Base-by-base conservation (phyloP, 1,284 basidiomycete genomes). In the Naganishia albida region DNA sequence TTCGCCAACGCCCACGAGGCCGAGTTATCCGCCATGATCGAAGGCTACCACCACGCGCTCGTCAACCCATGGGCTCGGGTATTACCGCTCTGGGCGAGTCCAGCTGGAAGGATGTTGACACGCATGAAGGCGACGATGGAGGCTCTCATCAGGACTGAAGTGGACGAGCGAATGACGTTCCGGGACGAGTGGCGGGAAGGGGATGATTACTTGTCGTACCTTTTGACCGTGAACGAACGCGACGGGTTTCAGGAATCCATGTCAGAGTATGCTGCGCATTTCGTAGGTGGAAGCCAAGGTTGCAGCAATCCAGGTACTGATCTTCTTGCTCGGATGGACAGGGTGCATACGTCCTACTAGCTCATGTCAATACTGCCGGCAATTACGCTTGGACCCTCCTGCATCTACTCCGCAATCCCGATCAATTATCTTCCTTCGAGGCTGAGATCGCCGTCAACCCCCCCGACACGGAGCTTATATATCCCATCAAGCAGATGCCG, bases 61-160 rank as follows among this genome's bases (percentile, higher is more conserved):
- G 26, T 55, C 42, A 30, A 39, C 18, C 62, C 62, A 1, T 55
- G 34, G 42, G 16, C 62, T n/a, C 46, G 62, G n/a, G 6, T 63
- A 43, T 25, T 63, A 43, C 62, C 62, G 18, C 40, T 53, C 15
- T 63, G 62, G 62, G 52, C 52, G 1, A 63, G 51, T 55, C 62
- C 51, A 3, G 40, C 38, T 46, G 62, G 51, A 15, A 43, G 51
- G 25, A n/a, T 43, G 2, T 18, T 63, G 20, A 3, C 30, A 28
- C 25, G 28, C 18, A 51, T 39, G 13, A 16, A 43, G 18, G 28
- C 6, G 16, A 44, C 18, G 25, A 2, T 63, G 40, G 39, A 46
- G 39, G 50, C 10, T 7, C 20, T 63, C 1, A 53, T 63, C 15
- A 23, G 20, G 8, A 40, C 40, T 1, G 62, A 63, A 51, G 62